Base-by-base conservation (phyloP, 1,284 basidiomycete genomes). In the Thecaphora thlaspeos region DNA sequence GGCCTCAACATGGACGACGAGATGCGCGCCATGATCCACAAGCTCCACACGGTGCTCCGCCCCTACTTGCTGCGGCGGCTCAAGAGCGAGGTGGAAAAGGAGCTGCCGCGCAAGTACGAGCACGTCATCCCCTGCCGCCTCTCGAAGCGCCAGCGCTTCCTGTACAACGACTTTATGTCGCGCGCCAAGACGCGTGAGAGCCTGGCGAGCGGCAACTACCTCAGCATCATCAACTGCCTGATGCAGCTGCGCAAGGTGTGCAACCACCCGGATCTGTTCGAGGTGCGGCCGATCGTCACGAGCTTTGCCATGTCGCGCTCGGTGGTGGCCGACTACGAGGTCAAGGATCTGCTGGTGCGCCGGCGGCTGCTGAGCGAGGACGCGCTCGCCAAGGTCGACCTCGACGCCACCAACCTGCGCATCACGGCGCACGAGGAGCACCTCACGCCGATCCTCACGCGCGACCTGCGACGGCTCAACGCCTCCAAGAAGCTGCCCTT, bases 101-200 rank as follows among this genome's bases (percentile, higher is more conserved):
- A 96, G 76, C 83, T 98, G 18, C 94, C 94, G 0, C 88, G 87
- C 80, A 98, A 98, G 78, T 91, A 86, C 75, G 94, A 97, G 68
- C 93, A 97, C 75, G 85, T 96, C 48, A 86, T 95, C 34, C 84
- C 91, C 43, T 96, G 93, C 71, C 87, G 88, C 1, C 81, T 98
- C 7, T 95, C 92, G 30, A 96, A 95, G 77, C 86, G 94, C 1
- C 94, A 98, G 72, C 88, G 93, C 7, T 94, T 91, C 78, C 83
- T 98, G 9, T 98, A 98, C 79, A 94, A 98, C 82, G 94, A 97
- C 78, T 97, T 96, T 81, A 96, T 98, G 92, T 84, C 88, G 5
- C 85, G 94, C 24, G 86, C 90, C 0, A 87, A 91, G 57, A 97
- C 94, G 2, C 84, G 86, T 38, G 87, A 90, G 68, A 90, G 90